A percentile compares a stretch with the other conserved stretches of the same genome.
Conservation (phyloP, 2,329 filamentous ascomycete genomes). For the Microcera coccophila region DNA sequence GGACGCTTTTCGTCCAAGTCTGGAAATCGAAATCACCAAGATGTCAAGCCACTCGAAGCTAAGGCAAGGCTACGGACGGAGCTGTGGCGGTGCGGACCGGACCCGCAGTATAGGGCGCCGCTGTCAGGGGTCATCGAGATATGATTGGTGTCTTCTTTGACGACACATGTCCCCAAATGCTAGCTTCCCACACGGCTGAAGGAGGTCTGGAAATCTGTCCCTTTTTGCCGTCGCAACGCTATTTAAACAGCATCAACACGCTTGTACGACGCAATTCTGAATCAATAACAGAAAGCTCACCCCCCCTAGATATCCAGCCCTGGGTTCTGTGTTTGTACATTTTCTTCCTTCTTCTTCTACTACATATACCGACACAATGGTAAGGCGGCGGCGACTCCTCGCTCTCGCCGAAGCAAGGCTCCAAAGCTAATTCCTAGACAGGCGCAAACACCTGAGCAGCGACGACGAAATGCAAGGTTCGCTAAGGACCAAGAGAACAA, state of each 20-base stretch:
- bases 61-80: neutral
- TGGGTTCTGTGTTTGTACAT: neutral
- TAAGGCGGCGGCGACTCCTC: neutral
- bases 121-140: neutral
- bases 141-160: slow-evolving; percentile 13
- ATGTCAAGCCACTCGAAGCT: neutral
- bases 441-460: slow-evolving; percentile 83
- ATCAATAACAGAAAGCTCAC: neutral
- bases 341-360: neutral
- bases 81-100: slow-evolving; percentile 6
- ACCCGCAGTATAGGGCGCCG: slow-evolving; percentile 1
- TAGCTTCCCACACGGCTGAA: slow-evolving; percentile 16
- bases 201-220: no score
- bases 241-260: no score
- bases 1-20: neutral
- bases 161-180: slow-evolving; percentile 35
- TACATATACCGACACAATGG: slow-evolving; percentile 5
- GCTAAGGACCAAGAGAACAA: slow-evolving; percentile 67
- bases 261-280: no score
- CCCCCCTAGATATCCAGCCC: neutral
- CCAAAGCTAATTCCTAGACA: slow-evolving; percentile 30
- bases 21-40: no score
- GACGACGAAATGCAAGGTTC: slow-evolving; percentile 76
- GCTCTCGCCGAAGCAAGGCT: neutral
- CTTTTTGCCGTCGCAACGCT: slow-evolving; percentile 9